Base-by-base conservation (phyloP, 1,284 basidiomycete genomes). In the Ustilago hordei region DNA sequence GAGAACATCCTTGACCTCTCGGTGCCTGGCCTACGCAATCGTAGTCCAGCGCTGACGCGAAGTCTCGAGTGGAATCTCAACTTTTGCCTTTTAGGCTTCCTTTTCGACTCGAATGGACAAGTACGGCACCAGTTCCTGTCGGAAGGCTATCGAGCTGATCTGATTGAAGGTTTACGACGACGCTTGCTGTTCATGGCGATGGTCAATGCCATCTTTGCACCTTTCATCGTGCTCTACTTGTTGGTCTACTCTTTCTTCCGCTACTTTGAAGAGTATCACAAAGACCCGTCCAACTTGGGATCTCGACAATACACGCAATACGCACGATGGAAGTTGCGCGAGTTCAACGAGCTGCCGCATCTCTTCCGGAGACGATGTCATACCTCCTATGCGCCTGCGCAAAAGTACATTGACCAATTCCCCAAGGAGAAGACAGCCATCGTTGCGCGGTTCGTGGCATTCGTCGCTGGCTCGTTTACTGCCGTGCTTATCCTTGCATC, bases 241-340 rank as follows among this genome's bases (percentile, higher is more conserved):
- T 87, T 98, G 52, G 92, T 98, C 90, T 99, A 97, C 86, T 98
- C 95, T 1, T 99, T 99, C 90, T 99, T 99, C 89, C 93, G 95
- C 15, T 99, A 99, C 87, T 99, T 99, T 80, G 96, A 98, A 60
- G 95, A 99, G 89, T 98, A 98, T 84, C 96, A 95, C 90, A 95
- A 98, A 87, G 94, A 99, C 83, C 96, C 96, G 1, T 96, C 95
- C 0, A 92, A 93, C 0, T 93, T 98, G 55, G 93, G 95, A 31
- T 92, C 93, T 4, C 91, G 97, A 43, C 91, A 93, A 75, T 99
- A 98, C 84, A 99, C 96, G 0, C 92, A 92, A 1, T 95, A 93
- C 77, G 96, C 95, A 0, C 92, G 93, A 77, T 99, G 97, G 97
- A 98, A 98, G 85, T 99, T 99, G 84, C 90, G 97, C 70, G 97